Conservation (phyloP, 306 rosid species). For the Trifolium pratense region DNA sequence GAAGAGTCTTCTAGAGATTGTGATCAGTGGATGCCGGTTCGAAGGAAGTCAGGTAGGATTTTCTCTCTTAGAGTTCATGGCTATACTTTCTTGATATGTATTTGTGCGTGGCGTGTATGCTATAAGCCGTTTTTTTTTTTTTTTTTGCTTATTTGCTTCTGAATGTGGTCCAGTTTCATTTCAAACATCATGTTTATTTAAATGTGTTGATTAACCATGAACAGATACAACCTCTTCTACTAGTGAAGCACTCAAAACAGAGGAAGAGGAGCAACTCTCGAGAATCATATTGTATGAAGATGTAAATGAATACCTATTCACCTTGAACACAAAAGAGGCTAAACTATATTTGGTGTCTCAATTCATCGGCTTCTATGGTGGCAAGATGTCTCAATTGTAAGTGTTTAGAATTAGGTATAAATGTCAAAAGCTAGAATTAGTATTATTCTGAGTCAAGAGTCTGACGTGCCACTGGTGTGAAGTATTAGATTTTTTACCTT, state of each 20-base stretch:
- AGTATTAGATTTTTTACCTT: constrained; percentile 26
- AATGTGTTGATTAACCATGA: constrained; percentile 42
- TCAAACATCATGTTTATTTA: constrained; percentile 24
- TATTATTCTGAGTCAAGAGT: constrained; percentile 15
- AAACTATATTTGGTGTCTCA: constrained; percentile 70
- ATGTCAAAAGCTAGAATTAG: constrained; percentile 24
- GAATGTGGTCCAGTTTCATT: constrained; percentile 25
- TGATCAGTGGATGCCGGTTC: constrained; percentile 94
- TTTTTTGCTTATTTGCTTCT: constrained; percentile 25
- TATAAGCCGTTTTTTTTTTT: too few relatives aligned
- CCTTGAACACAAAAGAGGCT: constrained; percentile 80
- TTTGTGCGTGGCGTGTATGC: not conserved
- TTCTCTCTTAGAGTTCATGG: constrained; percentile 30
- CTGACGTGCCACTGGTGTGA: not conserved
- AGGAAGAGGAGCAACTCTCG: constrained; percentile 73
- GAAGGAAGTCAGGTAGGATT: constrained; percentile 56
- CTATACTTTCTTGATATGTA: constrained; percentile 10
- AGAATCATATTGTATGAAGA: constrained; percentile 85
- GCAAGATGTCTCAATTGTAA: constrained; percentile 75
- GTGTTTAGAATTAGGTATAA: constrained; percentile 41
- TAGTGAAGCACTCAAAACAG: constrained; percentile 54
- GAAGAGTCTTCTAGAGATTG: constrained; percentile 85
- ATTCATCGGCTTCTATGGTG: constrained; percentile 84
- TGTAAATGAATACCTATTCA: constrained; percentile 79
- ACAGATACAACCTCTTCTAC: constrained; percentile 50